Evolutionary conservation across 2,329 filamentous ascomycete genomes (phyloP).

Genomic region (Xylariaceae sp.): DNA sequence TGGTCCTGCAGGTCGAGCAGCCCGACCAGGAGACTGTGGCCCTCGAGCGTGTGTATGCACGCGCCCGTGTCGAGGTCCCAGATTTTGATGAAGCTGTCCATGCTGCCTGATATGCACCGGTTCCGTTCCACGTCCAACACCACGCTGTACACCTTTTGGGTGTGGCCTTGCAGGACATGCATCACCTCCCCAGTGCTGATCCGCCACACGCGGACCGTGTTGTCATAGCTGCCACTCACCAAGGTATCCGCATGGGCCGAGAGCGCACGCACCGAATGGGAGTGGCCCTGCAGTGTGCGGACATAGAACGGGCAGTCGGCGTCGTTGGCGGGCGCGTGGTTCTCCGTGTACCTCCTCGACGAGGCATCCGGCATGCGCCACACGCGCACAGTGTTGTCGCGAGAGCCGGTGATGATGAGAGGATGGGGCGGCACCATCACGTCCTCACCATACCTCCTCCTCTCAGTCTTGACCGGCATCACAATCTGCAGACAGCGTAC

Average conservation of each 20-base stretch:
- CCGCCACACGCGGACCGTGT: conserved; percentile 90
- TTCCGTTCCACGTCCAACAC: conserved; percentile 88
- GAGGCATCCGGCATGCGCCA: conserved; percentile 86
- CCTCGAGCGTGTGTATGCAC: conserved; percentile 84
- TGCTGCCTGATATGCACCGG: conserved; percentile 94
- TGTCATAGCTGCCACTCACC: conserved; percentile 97
- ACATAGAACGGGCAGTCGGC: conserved; percentile 93
- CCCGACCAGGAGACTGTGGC: conserved; percentile 86
- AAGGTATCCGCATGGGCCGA: conserved; percentile 90
- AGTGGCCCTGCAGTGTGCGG: conserved; percentile 77
- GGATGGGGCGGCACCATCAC: conserved; percentile 93
- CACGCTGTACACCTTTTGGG: conserved; percentile 93
- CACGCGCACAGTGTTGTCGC: conserved; percentile 87
- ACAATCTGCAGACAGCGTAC: conserved; percentile 94
- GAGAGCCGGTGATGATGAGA: conserved; percentile 92
- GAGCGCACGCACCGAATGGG: conserved; percentile 91
- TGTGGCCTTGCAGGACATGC: conserved; percentile 79
- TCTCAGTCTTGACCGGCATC: conserved; percentile 74
- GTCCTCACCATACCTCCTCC: conserved; percentile 62
- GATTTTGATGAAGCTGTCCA: conserved; percentile 97
- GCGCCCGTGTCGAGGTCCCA: conserved; percentile 88
- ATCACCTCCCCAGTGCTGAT: conserved; percentile 90
- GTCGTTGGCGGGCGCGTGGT: conserved; percentile 65
- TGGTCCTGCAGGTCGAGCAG: conserved; percentile 85
- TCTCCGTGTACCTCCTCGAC: conserved; percentile 73